These are phyloP conservation scores for Coleophoma eucalyptorum DNA, from an alignment of 2,329 filamentous ascomycete genomes.

Conservation along the genomic window DNA sequence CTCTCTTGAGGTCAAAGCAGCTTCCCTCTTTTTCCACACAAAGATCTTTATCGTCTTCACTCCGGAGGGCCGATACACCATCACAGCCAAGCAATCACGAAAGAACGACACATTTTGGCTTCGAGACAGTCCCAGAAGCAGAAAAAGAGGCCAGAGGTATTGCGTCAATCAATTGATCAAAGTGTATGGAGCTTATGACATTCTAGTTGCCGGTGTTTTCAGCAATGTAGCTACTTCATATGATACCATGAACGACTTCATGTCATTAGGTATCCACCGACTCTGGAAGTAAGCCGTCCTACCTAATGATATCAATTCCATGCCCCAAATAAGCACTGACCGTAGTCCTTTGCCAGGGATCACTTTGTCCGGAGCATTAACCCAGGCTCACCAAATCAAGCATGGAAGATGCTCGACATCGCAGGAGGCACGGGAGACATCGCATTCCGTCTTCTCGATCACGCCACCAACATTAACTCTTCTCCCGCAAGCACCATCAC, in stretches of 20 bases:
- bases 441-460: conserved; percentile 91
- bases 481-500: conserved; percentile 81
- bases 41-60: conserved; percentile 13
- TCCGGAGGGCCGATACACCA: conserved; percentile 10
- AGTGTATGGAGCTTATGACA: conserved; percentile 5
- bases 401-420: conserved; percentile 84
- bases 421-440: conserved; percentile 97
- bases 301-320: not conserved
- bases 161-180: not conserved
- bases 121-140: conserved; percentile 27
- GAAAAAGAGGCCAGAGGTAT: conserved; percentile 30
- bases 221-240: conserved; percentile 86
- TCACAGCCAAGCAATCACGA: conserved; percentile 17
- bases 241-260: conserved; percentile 98
- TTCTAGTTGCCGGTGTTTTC: conserved; percentile 67
- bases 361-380: conserved; percentile 91
- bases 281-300: conserved; percentile 70
- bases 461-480: conserved; percentile 75
- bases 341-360: conserved; percentile 49
- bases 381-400: conserved; percentile 48
- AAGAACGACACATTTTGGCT: conserved; percentile 31
- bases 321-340: not conserved
- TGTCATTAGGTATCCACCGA: conserved; percentile 96
- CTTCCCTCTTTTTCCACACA: conserved; percentile 10
- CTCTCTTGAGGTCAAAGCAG: conserved; percentile 14